These are phyloP conservation scores for Amphichorda felina DNA, from an alignment of 2,329 filamentous ascomycete species.

Conservation along the genomic window DNA sequence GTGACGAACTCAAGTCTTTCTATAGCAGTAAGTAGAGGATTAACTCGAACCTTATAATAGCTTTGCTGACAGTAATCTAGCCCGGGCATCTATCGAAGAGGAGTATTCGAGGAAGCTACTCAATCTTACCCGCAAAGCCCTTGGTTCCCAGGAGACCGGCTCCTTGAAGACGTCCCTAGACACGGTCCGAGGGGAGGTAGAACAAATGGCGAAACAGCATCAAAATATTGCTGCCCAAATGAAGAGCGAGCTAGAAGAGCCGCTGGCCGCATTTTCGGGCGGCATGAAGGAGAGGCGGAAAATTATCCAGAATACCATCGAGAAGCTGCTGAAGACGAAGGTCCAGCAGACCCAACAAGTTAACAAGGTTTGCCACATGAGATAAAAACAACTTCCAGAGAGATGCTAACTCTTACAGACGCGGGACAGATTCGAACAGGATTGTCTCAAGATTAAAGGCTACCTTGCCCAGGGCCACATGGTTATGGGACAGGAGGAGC, in stretches of 20 bases:
- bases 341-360: constrained; percentile 81
- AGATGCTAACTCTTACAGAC: constrained; percentile 38
- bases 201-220: constrained; percentile 89
- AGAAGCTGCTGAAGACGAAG: constrained; percentile 89
- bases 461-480: constrained; percentile 98
- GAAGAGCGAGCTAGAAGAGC: constrained; percentile 93
- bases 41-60: not conserved
- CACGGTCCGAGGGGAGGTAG: constrained; percentile 76
- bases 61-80: constrained; percentile 26
- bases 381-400: not conserved
- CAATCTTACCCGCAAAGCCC: constrained; percentile 72
- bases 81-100: constrained; percentile 87
- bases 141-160: constrained; percentile 80
- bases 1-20: constrained; percentile 86
- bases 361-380: constrained; percentile 71
- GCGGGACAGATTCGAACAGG: constrained; percentile 90
- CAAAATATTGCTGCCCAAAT: constrained; percentile 84
- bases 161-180: constrained; percentile 78
- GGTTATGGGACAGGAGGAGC: constrained; percentile 99
- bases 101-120: constrained; percentile 89
- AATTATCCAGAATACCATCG: constrained; percentile 87
- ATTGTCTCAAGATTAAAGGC: constrained; percentile 95
- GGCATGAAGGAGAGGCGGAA: constrained; percentile 95
- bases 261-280: constrained; percentile 78
- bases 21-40: constrained; percentile 54